phyloP scores from a whole-genome alignment of 805 yeast genomes.

The Saccharomycopsis capsularis region DNA sequence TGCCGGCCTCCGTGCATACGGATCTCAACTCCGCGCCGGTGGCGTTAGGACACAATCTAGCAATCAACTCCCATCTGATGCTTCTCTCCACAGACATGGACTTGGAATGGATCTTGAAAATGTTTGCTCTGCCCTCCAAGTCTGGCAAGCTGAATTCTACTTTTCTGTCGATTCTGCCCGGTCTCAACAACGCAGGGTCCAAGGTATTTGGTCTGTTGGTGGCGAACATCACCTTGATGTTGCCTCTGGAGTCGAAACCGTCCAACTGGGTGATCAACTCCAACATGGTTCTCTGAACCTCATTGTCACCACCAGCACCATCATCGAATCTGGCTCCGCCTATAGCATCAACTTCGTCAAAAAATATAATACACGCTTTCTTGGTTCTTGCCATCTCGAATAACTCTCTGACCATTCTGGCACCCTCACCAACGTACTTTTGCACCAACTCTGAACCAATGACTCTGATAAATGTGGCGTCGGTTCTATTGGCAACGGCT shows the following conservation, averaged over 20 bases:
- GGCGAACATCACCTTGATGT: conserved; percentile 98
- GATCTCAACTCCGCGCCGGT: conserved; percentile 99
- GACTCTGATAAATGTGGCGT: conserved; percentile 96
- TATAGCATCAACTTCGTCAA: conserved; percentile 97
- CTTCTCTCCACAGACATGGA: conserved; percentile 97
- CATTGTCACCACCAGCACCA: conserved; percentile 99
- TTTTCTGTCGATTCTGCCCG: conserved; percentile 98
- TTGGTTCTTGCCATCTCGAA: conserved; percentile 99
- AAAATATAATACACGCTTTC: conserved; percentile 95
- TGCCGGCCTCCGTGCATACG: conserved; percentile 98
- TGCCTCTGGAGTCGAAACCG: conserved; percentile 98
- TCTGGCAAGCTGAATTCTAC: conserved; percentile 97
- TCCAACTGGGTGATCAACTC: conserved; percentile 96
- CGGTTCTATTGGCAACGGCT: conserved; percentile 98
- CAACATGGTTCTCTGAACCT: conserved; percentile 98
- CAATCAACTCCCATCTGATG: conserved; percentile 97
- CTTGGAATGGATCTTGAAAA: conserved; percentile 93
- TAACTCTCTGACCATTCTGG: conserved; percentile 97
- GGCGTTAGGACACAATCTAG: conserved; percentile 94
- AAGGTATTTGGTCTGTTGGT: conserved; percentile 97
- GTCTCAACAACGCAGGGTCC: conserved; percentile 96
- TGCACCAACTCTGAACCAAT: conserved; percentile 98
- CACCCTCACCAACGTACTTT: conserved; percentile 99
- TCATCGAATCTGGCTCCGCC: conserved; percentile 99
- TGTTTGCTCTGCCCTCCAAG: conserved; percentile 95